Evolutionary conservation across 148 eudicot species (phyloP), one percentile per base, ranked within the genome.

Genomic region (Vaccinium myrtillus): DNA sequence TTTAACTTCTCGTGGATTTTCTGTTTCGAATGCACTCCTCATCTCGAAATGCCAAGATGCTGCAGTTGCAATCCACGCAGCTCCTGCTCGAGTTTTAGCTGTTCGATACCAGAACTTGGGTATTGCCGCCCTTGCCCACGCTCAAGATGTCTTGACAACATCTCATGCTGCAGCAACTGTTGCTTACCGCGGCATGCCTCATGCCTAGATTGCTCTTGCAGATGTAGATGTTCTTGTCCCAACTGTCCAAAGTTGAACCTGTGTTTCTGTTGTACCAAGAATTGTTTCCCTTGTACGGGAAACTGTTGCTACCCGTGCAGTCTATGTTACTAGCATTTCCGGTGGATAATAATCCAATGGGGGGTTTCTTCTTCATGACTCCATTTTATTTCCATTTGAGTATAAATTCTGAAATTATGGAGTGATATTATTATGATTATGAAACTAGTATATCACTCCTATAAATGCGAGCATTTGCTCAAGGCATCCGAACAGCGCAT

Each of bases 1-100:
- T 70, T 88, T 81, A 86, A 63, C 67, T 61, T 87, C 5, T 92
- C 98, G 74, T 90, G 93, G 87, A 32, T 88, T 30, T 93, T 95
- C 82, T 89, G 97, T 71, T 88, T 91, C 15, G 86, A 87, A 30
- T 90, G 94, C 81, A 59, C 80, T 21, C 23, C 86, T 48, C 71
- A 43, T 84, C 82, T 69, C 36, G 77, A 88, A 86, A 75, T 67
- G 80, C 87, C 93, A 2, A 23, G 58, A 51, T 90, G 96, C 80
- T 77, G 91, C 65, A n/a, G 83, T 59, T 86, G 86, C 74, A 49
- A 75, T 46, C 77, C 48, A 39, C 76, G 80, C 55, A 2, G 77
- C 83, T 80, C 73, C 84, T 43, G 18, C 69, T 75, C 77, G 9
- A 54, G 80, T 49, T 16, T 23, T 53, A 23, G 75, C 49, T 81